Conservation (phyloP, 2,329 filamentous ascomycete genomes). For the Ophiostoma sp. region DNA sequence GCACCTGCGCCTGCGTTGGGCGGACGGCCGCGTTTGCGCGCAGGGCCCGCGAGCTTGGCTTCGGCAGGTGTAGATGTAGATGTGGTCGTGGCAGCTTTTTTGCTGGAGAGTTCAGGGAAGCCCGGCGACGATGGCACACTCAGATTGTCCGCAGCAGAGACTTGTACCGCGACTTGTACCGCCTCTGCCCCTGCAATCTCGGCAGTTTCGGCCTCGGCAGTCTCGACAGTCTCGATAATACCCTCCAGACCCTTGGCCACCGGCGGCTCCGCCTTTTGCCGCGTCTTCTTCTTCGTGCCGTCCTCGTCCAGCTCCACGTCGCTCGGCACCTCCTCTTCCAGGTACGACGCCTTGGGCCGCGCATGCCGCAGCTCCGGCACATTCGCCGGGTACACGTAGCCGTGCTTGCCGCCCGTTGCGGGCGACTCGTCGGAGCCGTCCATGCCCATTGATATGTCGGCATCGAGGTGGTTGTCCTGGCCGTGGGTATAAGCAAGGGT, state of each 20-base stretch:
- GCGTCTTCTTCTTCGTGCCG: constrained; percentile 10
- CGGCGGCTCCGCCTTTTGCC: constrained; percentile 3
- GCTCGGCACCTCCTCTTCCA: constrained; percentile 21
- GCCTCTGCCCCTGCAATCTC: background rate
- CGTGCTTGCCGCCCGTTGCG: background rate
- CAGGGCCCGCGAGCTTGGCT: constrained; percentile 12
- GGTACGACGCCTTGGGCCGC: constrained; percentile 22
- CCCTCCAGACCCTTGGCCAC: background rate
- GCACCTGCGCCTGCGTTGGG: constrained; percentile 13
- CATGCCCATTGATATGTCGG: constrained; percentile 23
- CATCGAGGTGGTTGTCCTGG: background rate
- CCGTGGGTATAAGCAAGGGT: background rate
- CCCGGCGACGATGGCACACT: background rate
- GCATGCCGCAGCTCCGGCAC: constrained; percentile 26
- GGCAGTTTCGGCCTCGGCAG: background rate
- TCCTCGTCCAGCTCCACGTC: constrained; percentile 21
- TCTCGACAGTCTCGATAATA: background rate
- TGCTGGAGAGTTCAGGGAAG: background rate
- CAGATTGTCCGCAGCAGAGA: background rate
- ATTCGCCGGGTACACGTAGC: constrained; percentile 15
- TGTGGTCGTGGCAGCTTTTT: background rate
- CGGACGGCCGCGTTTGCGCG: constrained; percentile 24
- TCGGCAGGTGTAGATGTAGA: background rate
- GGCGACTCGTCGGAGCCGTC: constrained; percentile 21
- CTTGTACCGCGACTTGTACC: background rate